phyloP scores from a whole-genome alignment of 345 rosid species.

The Eucalyptus sp. region DNA sequence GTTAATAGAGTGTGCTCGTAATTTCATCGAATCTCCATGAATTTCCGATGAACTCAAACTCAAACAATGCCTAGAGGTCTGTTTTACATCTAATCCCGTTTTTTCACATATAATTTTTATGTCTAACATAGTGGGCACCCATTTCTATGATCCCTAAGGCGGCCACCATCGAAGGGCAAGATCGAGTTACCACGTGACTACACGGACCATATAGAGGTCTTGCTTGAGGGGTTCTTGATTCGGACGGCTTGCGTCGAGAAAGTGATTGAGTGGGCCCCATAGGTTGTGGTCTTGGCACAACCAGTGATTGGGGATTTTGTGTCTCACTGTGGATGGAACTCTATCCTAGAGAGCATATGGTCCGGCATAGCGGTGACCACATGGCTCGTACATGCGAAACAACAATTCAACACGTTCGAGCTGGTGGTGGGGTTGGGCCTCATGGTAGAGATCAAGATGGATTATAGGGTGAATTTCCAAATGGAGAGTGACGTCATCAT shows the following conservation, averaged over 20 bases:
- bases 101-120: too few relatives aligned
- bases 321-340: slow-evolving; percentile 52
- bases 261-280: slow-evolving; percentile 41
- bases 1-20: too few relatives aligned
- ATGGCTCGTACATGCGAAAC: slow-evolving; percentile 48
- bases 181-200: neutral
- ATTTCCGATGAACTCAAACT: fast-evolving
- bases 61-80: too few relatives aligned
- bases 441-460: slow-evolving; percentile 2
- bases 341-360: slow-evolving; percentile 39
- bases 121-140: too few relatives aligned
- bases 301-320: slow-evolving; percentile 34
- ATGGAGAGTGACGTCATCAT: neutral
- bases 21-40: too few relatives aligned
- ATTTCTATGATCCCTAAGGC: too few relatives aligned
- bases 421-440: slow-evolving; percentile 27
- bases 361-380: slow-evolving; percentile 27
- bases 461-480: neutral
- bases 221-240: slow-evolving; percentile 27
- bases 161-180: neutral
- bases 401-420: slow-evolving; percentile 31
- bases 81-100: fast-evolving
- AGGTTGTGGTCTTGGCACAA: neutral
- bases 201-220: neutral
- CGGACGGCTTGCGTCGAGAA: slow-evolving; percentile 9